Conservation (phyloP, 192 early-diverging fungal species). For the Powellomyces hirtus region DNA sequence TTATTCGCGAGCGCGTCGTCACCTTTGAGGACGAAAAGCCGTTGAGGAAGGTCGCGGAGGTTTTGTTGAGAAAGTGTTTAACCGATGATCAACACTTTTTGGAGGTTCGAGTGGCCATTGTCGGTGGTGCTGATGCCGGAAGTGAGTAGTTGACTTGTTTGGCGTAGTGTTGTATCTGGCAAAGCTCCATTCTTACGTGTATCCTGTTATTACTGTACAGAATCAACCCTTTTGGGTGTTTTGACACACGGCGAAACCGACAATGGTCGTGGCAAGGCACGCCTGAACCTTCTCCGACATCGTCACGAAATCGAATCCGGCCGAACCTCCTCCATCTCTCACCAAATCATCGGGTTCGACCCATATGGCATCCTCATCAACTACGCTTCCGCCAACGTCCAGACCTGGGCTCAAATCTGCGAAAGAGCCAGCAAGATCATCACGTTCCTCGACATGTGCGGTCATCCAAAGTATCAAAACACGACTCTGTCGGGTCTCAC, state of each 20-base stretch:
- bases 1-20: slow-evolving; percentile 50
- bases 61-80: slow-evolving; percentile 64
- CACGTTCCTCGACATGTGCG: slow-evolving; percentile 86
- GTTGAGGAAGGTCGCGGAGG: slow-evolving; percentile 67
- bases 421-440: slow-evolving; percentile 72
- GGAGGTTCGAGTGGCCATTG: slow-evolving; percentile 78
- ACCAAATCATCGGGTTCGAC: slow-evolving; percentile 84
- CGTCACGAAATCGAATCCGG: slow-evolving; percentile 89
- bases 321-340: slow-evolving; percentile 80
- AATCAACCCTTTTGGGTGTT: slow-evolving; percentile 84
- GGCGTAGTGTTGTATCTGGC: too few relatives aligned
- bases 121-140: slow-evolving; percentile 74
- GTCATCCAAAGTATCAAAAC: slow-evolving; percentile 79
- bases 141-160: too few relatives aligned
- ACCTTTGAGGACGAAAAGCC: slow-evolving; percentile 15
- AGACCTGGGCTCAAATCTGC: slow-evolving; percentile 79
- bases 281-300: slow-evolving; percentile 85
- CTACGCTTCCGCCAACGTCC: slow-evolving; percentile 71
- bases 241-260: slow-evolving; percentile 79
- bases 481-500: slow-evolving; percentile 84
- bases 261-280: slow-evolving; percentile 79
- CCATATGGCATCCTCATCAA: slow-evolving; percentile 71
- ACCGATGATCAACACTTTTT: slow-evolving; percentile 61
- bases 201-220: too few relatives aligned
- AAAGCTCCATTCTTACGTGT: too few relatives aligned